Evolutionary conservation across 2,329 filamentous ascomycete species (phyloP), one percentile per base, ranked within the genome.

Genomic region (Aspergillus floridensis): DNA sequence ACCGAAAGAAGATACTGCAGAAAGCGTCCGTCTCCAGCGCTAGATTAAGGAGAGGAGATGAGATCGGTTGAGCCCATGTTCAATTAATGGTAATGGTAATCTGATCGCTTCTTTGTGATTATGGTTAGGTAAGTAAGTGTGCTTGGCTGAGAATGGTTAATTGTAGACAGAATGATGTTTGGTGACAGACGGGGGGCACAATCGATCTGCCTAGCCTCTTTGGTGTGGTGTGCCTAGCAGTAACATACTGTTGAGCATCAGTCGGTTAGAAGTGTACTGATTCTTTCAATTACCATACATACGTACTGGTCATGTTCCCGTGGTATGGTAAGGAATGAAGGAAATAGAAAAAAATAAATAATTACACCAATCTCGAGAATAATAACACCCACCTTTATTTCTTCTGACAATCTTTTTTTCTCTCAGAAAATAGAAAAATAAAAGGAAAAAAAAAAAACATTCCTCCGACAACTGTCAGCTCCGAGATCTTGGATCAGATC

Each of bases 401-500:
- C 59, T 52, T 52, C 35, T 52, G 44, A 21, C 5, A 41, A 49
- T 61, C 49, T 57, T 59, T 54, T 55, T 61, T 58, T 64, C 62
- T 47, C 7, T 35, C 32, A 12, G 10, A 35, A 16, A 35, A 35
- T 12, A 35, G 4, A 22, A 35, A 35, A 12, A 35, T 5, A 35
- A 35, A 16, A 21, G 21, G 21, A 35, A 31, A 62, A 35, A 29
- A 29, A 29, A 35, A 47, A 60, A 61, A 58, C 63, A 66, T 67
- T 66, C 64, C 64, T 67, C 65, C 64, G 65, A 67, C 62, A 65
- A 66, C 64, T 73, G 71, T 74, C 71, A 74, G 70, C 71, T 74
- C 70, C 70, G 68, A 74, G 71, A 74, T 74, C 72, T 73, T 73
- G 70, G 72, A 71, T 74, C 72, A 68, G 72, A 74, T 74, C 72